A percentile compares a stretch with the other conserved stretches of the same genome.
Evolutionary conservation across 2,329 filamentous ascomycete species (phyloP).

Genomic region (Botryotinia convoluta): DNA sequence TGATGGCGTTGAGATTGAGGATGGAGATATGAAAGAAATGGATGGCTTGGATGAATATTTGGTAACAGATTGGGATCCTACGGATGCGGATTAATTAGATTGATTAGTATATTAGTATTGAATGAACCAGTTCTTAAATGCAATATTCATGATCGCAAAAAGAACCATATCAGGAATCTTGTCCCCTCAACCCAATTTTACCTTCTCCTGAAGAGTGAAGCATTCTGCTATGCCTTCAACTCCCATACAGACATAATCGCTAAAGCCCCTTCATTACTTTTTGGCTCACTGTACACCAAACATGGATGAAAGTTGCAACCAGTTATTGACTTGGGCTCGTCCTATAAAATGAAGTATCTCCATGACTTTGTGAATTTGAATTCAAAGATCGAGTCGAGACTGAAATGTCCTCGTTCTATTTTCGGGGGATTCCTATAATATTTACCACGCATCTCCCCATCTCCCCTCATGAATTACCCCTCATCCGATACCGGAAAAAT

Average conservation of each 20-base stretch:
- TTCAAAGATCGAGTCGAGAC: background rate
- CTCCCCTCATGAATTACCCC: background rate
- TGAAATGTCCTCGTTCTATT: background rate
- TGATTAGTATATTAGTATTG: background rate
- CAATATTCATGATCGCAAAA: background rate
- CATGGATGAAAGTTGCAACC: background rate
- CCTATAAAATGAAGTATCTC: background rate
- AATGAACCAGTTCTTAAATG: background rate
- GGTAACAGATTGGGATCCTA: conserved; percentile 65
- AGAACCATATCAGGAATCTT: background rate
- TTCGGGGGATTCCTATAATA: conserved; percentile 2
- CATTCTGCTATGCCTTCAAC: background rate
- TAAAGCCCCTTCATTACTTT: conserved; percentile 1
- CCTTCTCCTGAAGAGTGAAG: background rate
- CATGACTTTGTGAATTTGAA: background rate
- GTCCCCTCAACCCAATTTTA: background rate
- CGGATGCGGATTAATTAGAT: conserved; percentile 38
- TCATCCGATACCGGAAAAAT: conserved; percentile 10
- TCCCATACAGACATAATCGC: background rate
- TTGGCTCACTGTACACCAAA: background rate
- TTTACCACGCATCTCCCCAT: background rate
- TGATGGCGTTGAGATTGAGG: conserved; percentile 57
- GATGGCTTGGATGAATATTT: conserved; percentile 68
- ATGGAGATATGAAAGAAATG: conserved; percentile 61
- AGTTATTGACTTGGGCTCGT: background rate